A percentile compares a stretch with the other conserved stretches of the same genome.
phyloP scores from a whole-genome alignment of 306 rosid genomes.

The Dryas alaskensis region DNA sequence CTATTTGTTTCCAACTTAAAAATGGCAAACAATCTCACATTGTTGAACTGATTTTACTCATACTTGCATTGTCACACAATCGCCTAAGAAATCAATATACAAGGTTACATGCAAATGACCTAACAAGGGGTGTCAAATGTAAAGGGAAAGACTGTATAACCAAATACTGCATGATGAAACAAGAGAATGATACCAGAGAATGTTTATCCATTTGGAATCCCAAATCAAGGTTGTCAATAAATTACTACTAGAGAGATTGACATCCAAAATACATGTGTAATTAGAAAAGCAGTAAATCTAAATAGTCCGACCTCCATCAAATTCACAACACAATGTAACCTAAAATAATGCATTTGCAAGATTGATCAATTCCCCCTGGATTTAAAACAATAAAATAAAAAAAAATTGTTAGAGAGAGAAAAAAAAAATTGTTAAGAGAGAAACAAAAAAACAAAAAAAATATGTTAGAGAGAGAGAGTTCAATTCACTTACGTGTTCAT shows the following conservation, averaged over 20 bases:
- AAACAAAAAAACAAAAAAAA: not conserved
- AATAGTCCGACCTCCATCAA: constrained; percentile 3
- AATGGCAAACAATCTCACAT: not conserved
- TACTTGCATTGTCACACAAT: not conserved
- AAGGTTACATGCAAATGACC: not conserved
- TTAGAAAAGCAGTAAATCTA: constrained; percentile 11
- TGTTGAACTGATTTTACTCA: not conserved
- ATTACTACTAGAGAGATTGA: constrained; percentile 4
- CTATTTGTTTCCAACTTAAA: not conserved
- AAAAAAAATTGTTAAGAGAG: not conserved
- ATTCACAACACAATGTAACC: no score
- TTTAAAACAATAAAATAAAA: not conserved
- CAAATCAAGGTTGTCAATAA: not conserved
- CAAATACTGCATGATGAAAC: not conserved
- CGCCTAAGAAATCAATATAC: not conserved
- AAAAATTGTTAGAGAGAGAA: not conserved
- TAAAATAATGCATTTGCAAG: not conserved
- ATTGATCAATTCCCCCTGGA: constrained; percentile 64
- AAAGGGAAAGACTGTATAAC: not conserved
- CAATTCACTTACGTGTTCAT: constrained; percentile 67
- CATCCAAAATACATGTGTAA: not conserved
- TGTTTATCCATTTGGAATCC: not conserved
- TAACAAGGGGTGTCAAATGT: not conserved
- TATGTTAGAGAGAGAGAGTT: not conserved
- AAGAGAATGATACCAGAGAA: not conserved